Evolutionary conservation across 2,329 filamentous ascomycete genomes (phyloP).

Genomic region (Lachnellula arida): DNA sequence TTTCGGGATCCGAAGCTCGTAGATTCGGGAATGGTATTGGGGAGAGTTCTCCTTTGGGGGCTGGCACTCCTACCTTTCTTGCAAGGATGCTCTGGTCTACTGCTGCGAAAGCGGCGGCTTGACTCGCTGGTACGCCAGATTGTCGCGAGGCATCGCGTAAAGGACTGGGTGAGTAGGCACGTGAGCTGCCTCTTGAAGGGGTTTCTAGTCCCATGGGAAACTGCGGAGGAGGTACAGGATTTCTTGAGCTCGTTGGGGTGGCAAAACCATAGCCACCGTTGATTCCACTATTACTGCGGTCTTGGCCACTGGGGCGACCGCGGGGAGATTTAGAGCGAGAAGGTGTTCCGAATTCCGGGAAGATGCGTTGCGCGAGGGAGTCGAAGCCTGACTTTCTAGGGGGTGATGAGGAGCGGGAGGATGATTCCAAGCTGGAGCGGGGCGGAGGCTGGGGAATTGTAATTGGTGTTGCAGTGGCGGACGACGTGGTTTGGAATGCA

Average conservation of each 20-base stretch:
- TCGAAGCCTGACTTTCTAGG: slow-evolving; percentile 52
- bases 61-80: slow-evolving; percentile 47
- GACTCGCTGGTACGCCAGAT: slow-evolving; percentile 35
- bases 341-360: slow-evolving; percentile 44
- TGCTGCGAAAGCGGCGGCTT: slow-evolving; percentile 57
- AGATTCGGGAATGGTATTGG: slow-evolving; percentile 43
- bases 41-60: slow-evolving; percentile 33
- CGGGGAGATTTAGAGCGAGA: slow-evolving; percentile 31
- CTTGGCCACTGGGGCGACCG: slow-evolving; percentile 25
- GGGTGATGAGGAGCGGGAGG: slow-evolving; percentile 46
- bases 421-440: slow-evolving; percentile 41
- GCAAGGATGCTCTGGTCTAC: slow-evolving; percentile 59
- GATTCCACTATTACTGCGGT: slow-evolving; percentile 17
- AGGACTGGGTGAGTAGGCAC: slow-evolving; percentile 25
- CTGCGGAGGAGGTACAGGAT: slow-evolving; percentile 19
- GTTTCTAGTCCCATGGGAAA: slow-evolving; percentile 23
- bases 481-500: slow-evolving; percentile 56
- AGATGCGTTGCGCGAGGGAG: slow-evolving; percentile 56
- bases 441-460: slow-evolving; percentile 32
- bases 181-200: slow-evolving; percentile 21
- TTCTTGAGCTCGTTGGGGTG: slow-evolving; percentile 20
- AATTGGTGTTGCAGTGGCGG: slow-evolving; percentile 30
- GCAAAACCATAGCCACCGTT: slow-evolving; percentile 23
- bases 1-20: slow-evolving; percentile 34
- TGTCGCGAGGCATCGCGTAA: slow-evolving; percentile 10